A percentile compares a stretch with the other conserved stretches of the same genome.
phyloP scores from a whole-genome alignment of 2,329 filamentous ascomycete genomes.

The Purpureocillium lavendulum region DNA sequence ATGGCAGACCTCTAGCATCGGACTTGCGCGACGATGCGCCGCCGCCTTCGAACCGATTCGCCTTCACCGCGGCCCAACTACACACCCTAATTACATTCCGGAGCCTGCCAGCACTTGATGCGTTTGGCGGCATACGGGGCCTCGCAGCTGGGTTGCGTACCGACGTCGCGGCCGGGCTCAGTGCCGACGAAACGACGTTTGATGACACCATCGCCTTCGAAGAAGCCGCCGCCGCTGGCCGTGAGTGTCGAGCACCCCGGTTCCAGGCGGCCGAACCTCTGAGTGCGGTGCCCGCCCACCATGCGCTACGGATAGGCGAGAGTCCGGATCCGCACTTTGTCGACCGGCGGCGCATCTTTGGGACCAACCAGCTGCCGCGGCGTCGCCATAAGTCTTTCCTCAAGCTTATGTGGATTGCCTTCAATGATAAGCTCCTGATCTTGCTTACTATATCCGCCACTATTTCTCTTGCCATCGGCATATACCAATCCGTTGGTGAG shows the following conservation, averaged over 20 bases:
- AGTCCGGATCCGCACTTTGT: constrained; percentile 16
- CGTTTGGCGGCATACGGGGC: constrained; percentile 45
- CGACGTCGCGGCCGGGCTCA: constrained; percentile 37
- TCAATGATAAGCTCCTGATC: constrained; percentile 74
- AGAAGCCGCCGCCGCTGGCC: constrained; percentile 35
- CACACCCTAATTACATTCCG: constrained; percentile 45
- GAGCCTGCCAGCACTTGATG: constrained; percentile 36
- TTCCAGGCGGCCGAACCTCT: constrained; percentile 10
- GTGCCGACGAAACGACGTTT: constrained; percentile 38
- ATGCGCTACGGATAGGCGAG: constrained; percentile 21
- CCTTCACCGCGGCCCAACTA: constrained; percentile 44
- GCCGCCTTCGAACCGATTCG: constrained; percentile 35
- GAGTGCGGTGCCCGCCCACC: constrained; percentile 11
- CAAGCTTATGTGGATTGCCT: constrained; percentile 64
- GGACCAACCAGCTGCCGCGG: constrained; percentile 47
- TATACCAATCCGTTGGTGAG: constrained; percentile 59
- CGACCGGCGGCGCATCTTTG: constrained; percentile 64
- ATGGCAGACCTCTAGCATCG: constrained; percentile 5
- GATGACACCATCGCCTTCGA: constrained; percentile 38
- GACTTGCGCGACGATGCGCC: constrained; percentile 18
- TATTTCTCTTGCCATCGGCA: constrained; percentile 66
- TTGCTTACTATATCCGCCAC: constrained; percentile 61
- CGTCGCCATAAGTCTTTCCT: constrained; percentile 63
- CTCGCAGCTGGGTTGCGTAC: constrained; percentile 42
- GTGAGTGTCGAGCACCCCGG: constrained; percentile 18